Evolutionary conservation across 2,329 filamentous ascomycete genomes (phyloP).

Genomic region (Hypoxylon sp.): DNA sequence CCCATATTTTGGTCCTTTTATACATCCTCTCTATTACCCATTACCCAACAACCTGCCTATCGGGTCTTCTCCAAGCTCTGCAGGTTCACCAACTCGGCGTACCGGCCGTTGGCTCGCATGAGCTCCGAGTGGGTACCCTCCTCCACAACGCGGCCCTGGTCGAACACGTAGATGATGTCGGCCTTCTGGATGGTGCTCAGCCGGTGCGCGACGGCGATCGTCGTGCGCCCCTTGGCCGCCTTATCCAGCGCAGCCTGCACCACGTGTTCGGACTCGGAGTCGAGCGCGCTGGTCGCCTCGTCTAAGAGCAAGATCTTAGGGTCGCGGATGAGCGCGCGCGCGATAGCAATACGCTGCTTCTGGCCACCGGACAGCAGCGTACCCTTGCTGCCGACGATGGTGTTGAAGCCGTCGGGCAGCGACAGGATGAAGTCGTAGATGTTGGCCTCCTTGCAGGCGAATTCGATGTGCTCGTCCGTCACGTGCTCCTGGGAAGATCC

Average conservation of each 20-base stretch:
- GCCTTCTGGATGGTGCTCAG: conserved; percentile 94
- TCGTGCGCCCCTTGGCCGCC: conserved; percentile 86
- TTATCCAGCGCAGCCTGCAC: conserved; percentile 85
- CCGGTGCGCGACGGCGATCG: conserved; percentile 93
- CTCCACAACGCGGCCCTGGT: conserved; percentile 88
- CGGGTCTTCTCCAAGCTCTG: conserved; percentile 77
- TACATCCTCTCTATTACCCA: background rate
- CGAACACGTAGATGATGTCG: conserved; percentile 96
- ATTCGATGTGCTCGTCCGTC: conserved; percentile 76
- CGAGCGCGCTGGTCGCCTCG: conserved; percentile 82
- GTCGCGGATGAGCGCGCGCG: conserved; percentile 88
- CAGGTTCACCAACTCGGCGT: conserved; percentile 82
- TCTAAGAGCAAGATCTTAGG: conserved; percentile 88
- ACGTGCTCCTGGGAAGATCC: conserved; percentile 76
- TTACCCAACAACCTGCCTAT: conserved; percentile 18
- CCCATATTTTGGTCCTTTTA: background rate
- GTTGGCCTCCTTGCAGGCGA: conserved; percentile 89
- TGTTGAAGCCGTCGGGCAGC: conserved; percentile 86
- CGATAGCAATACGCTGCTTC: conserved; percentile 94
- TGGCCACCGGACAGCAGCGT: conserved; percentile 88
- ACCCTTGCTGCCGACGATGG: conserved; percentile 88
- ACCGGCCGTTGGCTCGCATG: conserved; percentile 76
- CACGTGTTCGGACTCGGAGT: conserved; percentile 81
- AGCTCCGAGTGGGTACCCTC: conserved; percentile 81
- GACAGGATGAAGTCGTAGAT: conserved; percentile 93